Percentiles rank a stretch among this genome's conserved stretches.
These are phyloP conservation scores for Wallacemonas rigidus DNA, from an alignment of 208 protist species.

Conservation along the genomic window DNA sequence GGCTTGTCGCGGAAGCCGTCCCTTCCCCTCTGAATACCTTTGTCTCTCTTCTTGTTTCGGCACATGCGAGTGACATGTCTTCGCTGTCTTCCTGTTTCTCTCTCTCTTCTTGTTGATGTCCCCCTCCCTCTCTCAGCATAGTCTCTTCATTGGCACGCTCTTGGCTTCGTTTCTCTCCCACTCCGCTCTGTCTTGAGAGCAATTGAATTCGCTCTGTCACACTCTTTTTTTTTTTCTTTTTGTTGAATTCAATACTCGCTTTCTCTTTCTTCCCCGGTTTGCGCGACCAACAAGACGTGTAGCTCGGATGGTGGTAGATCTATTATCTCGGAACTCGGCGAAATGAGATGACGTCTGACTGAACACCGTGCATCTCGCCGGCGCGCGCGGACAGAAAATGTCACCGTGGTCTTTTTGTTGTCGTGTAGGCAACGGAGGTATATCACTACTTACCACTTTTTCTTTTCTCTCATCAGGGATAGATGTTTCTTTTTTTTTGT, in stretches of 20 bases:
- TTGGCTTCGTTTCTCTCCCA: background rate
- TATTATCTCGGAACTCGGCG: background rate
- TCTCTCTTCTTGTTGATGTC: background rate
- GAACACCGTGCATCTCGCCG: background rate
- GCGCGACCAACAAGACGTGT: conserved; percentile 7
- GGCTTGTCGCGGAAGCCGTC: no score
- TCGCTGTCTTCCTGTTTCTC: background rate
- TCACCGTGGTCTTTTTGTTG: background rate
- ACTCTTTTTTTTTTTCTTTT: conserved; percentile 21
- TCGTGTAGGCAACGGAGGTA: conserved; percentile 1
- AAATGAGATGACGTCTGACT: background rate
- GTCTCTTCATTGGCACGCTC: no score
- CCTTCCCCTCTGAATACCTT: background rate
- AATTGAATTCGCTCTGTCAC: background rate
- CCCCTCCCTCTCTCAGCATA: background rate
- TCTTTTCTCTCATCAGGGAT: background rate
- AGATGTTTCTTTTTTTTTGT: conserved; percentile 13
- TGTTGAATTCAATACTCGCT: background rate
- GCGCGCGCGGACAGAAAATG: no score
- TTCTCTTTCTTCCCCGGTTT: conserved; percentile 30
- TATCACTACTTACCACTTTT: conserved; percentile 8
- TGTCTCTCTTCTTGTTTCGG: background rate
- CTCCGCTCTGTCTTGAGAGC: background rate
- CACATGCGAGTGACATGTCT: background rate
- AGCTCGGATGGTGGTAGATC: background rate